These are phyloP conservation scores for Nosema bombycis DNA, from an alignment of 371 early-diverging fungal species.

Conservation along the genomic window DNA sequence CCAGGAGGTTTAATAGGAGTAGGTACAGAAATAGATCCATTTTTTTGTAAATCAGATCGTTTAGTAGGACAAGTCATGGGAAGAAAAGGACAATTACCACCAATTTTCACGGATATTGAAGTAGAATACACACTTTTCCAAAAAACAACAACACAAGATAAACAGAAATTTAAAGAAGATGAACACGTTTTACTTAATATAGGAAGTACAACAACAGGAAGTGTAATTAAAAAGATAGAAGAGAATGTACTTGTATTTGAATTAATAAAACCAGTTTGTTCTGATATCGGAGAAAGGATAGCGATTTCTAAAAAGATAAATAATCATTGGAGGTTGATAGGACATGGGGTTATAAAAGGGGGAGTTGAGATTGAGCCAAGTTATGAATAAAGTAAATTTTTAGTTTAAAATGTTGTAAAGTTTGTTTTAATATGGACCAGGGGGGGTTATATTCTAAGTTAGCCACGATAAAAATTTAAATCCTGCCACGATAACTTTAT, in stretches of 20 bases:
- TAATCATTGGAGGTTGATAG: constrained; percentile 78
- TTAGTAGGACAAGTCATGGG: constrained; percentile 97
- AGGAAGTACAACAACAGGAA: constrained; percentile 94
- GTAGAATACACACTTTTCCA: constrained; percentile 91
- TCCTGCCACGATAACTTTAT: too few relatives aligned
- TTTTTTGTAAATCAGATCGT: constrained; percentile 92
- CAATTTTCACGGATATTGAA: constrained; percentile 85
- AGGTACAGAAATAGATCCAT: constrained; percentile 95
- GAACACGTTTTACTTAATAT: constrained; percentile 95
- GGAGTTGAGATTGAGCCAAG: constrained; percentile 40
- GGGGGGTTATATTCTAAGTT: too few relatives aligned
- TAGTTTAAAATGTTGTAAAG: too few relatives aligned
- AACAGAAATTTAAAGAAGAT: constrained; percentile 75
- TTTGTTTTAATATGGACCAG: too few relatives aligned
- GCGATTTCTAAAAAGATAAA: constrained; percentile 92
- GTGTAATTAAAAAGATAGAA: constrained; percentile 79
- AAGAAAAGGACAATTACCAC: constrained; percentile 82
- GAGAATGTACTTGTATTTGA: constrained; percentile 79
- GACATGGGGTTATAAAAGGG: constrained; percentile 55
- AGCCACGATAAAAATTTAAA: too few relatives aligned
- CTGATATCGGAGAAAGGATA: constrained; percentile 91
- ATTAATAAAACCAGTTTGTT: constrained; percentile 87
- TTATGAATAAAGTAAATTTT: constrained; percentile 33
- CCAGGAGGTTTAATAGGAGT: constrained; percentile 99
- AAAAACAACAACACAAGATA: constrained; percentile 82